Conservation (phyloP, 2,329 filamentous ascomycete species). For the Chaetomium globosum region DNA sequence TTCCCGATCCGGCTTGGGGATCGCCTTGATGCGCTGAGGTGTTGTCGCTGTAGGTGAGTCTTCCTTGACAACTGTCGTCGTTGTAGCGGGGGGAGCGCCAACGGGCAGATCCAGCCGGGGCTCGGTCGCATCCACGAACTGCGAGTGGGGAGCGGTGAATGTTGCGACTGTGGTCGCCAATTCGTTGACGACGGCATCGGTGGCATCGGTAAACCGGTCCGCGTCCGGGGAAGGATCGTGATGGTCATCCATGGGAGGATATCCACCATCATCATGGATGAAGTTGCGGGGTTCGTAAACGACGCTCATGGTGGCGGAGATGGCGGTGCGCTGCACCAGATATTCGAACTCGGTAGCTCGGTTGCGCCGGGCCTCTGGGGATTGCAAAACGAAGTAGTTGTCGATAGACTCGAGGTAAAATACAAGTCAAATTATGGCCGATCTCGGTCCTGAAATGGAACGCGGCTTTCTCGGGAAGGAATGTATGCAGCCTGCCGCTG, state of each 20-base stretch:
- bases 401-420: neutral
- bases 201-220: conserved; percentile 49
- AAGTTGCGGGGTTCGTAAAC: conserved; percentile 56
- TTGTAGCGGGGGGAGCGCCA: conserved; percentile 32
- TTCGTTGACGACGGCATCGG: conserved; percentile 42
- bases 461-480: conserved; percentile 10
- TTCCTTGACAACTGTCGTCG: conserved; percentile 36
- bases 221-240: conserved; percentile 44
- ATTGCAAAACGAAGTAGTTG: neutral
- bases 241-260: conserved; percentile 51
- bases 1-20: conserved; percentile 62
- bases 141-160: conserved; percentile 40
- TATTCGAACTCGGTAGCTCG: conserved; percentile 12
- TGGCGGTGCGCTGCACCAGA: conserved; percentile 22
- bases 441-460: neutral
- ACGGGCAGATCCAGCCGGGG: conserved; percentile 46
- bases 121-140: conserved; percentile 38
- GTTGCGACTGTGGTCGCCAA: conserved; percentile 42
- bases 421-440: neutral
- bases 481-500: conserved; percentile 17
- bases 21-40: conserved; percentile 52
- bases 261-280: conserved; percentile 53
- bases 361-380: conserved; percentile 4
- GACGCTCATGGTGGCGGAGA: conserved; percentile 42
- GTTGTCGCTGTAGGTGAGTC: conserved; percentile 37